These are phyloP conservation scores for Magnaporthiopsis incrustans DNA, from an alignment of 2,329 filamentous ascomycete species.

Conservation along the genomic window DNA sequence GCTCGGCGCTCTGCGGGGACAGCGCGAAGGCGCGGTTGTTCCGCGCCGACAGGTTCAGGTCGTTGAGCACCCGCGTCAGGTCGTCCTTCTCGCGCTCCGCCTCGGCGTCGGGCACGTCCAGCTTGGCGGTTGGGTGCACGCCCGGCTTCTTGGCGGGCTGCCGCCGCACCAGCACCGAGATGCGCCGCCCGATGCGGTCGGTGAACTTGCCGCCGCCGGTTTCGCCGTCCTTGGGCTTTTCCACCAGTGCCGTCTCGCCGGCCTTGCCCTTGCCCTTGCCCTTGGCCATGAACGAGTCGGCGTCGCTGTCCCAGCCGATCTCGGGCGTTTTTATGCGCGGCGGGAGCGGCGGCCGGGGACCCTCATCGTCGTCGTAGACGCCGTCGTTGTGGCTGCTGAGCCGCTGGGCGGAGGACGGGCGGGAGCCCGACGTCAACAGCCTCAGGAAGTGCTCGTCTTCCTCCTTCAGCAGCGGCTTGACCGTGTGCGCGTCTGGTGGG, in stretches of 20 bases:
- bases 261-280: constrained; percentile 25
- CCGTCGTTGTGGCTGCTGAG: constrained; percentile 15
- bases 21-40: constrained; percentile 83
- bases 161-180: constrained; percentile 28
- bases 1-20: constrained; percentile 73
- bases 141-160: constrained; percentile 14
- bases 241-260: constrained; percentile 19
- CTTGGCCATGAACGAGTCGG: constrained; percentile 26
- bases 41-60: constrained; percentile 72
- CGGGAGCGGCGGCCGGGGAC: constrained; percentile 45
- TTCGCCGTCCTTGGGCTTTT: constrained; percentile 1
- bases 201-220: constrained; percentile 11
- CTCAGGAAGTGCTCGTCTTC: constrained; percentile 53
- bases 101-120: constrained; percentile 26
- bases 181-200: constrained; percentile 26
- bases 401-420: constrained; percentile 11
- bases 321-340: constrained; percentile 43
- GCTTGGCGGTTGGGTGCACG: constrained; percentile 26
- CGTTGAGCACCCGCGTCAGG: constrained; percentile 70
- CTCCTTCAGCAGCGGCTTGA: constrained; percentile 41
- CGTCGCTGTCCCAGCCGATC: constrained; percentile 38
- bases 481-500: constrained; percentile 8
- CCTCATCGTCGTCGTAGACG: constrained; percentile 33
- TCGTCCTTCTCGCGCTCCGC: constrained; percentile 56
- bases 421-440: constrained; percentile 34